Percentiles rank a stretch among this genome's conserved stretches.
Conservation (phyloP, 2,329 filamentous ascomycete genomes). For the Tolypocladium nubicola region DNA sequence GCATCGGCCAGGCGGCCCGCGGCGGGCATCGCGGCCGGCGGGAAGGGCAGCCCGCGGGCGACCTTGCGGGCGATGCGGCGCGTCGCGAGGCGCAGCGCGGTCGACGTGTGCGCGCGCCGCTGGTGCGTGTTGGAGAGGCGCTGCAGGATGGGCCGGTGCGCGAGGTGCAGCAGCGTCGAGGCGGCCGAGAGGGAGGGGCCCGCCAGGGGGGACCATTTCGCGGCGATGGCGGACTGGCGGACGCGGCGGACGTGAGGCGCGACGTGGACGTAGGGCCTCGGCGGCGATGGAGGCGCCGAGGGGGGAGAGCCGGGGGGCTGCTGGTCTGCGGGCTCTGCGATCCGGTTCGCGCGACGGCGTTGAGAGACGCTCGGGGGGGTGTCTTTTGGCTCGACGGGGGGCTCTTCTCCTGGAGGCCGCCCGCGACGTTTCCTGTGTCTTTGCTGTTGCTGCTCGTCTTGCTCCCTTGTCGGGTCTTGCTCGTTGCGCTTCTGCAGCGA, state of each 20-base stretch:
- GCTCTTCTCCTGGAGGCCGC: not conserved
- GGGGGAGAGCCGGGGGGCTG: conserved; percentile 4
- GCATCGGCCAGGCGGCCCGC: no score
- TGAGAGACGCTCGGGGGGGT: not conserved
- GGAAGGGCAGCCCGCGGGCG: conserved; percentile 53
- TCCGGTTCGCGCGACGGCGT: not conserved
- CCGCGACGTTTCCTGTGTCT: not conserved
- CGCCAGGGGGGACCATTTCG: conserved; percentile 55
- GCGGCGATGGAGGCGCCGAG: conserved; percentile 13
- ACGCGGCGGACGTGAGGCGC: conserved; percentile 40
- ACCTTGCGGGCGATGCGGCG: conserved; percentile 48
- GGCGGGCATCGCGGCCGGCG: conserved; percentile 33
- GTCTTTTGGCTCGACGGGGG: not conserved
- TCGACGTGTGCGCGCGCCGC: conserved; percentile 41
- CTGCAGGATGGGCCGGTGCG: conserved; percentile 51
- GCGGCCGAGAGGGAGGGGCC: conserved; percentile 43
- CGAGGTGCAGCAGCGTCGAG: conserved; percentile 43
- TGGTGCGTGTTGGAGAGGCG: conserved; percentile 38
- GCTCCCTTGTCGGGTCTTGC: conserved; percentile 1
- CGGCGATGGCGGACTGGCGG: conserved; percentile 53
- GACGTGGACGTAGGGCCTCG: conserved; percentile 37
- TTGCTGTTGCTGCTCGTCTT: not conserved
- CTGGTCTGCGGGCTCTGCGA: conserved; percentile 8
- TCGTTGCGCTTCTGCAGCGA: conserved; percentile 6
- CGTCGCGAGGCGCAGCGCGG: conserved; percentile 44